These are phyloP conservation scores for Scheffersomyces segobiensis DNA, from an alignment of 1,139 yeast genomes.

Conservation along the genomic window DNA sequence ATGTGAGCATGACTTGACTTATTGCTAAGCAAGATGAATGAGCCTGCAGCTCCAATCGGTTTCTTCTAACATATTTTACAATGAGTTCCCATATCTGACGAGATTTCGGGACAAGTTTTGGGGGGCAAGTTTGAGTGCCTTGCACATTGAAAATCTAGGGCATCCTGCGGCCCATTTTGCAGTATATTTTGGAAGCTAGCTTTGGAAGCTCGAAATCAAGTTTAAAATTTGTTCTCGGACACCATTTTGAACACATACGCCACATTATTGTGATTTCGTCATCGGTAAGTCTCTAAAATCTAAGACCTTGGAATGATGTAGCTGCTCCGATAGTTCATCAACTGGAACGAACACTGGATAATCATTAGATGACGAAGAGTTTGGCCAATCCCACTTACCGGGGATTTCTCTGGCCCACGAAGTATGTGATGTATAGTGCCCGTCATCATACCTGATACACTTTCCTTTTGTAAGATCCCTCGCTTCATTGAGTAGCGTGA, in stretches of 20 bases:
- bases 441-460: not conserved
- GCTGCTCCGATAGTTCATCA: not conserved
- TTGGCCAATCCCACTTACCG: not conserved
- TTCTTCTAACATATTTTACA: not conserved
- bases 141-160: not conserved
- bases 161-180: not conserved
- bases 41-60: not conserved
- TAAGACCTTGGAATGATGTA: not conserved
- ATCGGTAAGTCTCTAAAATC: not conserved
- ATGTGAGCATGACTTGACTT: not conserved
- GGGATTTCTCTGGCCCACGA: not conserved
- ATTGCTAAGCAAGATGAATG: not conserved
- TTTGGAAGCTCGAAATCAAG: not conserved
- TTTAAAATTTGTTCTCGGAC: not conserved
- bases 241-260: not conserved
- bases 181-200: not conserved
- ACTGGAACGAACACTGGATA: not conserved
- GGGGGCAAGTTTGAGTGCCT: not conserved
- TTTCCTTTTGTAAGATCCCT: not conserved
- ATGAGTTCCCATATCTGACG: not conserved
- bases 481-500: not conserved
- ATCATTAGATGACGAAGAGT: not conserved
- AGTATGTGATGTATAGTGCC: not conserved
- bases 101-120: not conserved
- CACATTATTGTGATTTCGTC: not conserved